Percentiles rank a stretch among this genome's conserved stretches.
Evolutionary conservation across 805 yeast species (phyloP).

Genomic region (Saturnispora kantuleensis): DNA sequence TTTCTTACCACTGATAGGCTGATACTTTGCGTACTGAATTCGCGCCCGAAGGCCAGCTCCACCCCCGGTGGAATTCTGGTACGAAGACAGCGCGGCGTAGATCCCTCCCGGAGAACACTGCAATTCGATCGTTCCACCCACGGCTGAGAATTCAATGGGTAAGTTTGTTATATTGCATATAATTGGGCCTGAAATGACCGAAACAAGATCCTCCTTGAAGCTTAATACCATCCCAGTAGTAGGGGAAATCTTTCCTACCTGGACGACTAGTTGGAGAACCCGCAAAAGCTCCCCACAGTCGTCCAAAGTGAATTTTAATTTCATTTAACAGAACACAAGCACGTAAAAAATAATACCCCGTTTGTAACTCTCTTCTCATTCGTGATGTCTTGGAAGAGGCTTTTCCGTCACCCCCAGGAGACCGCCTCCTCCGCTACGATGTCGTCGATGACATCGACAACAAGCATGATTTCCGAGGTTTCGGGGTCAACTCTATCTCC

Average conservation of each 20-base stretch:
- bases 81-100: neutral
- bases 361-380: neutral
- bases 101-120: neutral
- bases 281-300: neutral
- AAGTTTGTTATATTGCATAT: too few species aligned
- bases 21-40: slow-evolving; percentile 3
- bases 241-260: neutral
- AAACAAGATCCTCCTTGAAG: neutral
- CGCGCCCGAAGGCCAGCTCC: neutral
- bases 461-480: neutral
- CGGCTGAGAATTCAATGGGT: neutral
- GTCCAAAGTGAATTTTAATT: neutral
- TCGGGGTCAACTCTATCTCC: too few species aligned
- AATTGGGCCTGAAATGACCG: too few species aligned
- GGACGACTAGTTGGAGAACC: neutral
- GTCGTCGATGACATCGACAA: neutral
- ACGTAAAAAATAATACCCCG: too few species aligned
- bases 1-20: neutral
- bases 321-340: neutral
- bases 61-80: neutral
- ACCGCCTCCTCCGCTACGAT: neutral
- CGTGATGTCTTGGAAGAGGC: slow-evolving; percentile 3
- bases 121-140: neutral
- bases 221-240: too few species aligned
- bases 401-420: slow-evolving; percentile 8